These are phyloP conservation scores for Epichloe gansuensis DNA, from an alignment of 2,329 filamentous ascomycete species.

Conservation along the genomic window DNA sequence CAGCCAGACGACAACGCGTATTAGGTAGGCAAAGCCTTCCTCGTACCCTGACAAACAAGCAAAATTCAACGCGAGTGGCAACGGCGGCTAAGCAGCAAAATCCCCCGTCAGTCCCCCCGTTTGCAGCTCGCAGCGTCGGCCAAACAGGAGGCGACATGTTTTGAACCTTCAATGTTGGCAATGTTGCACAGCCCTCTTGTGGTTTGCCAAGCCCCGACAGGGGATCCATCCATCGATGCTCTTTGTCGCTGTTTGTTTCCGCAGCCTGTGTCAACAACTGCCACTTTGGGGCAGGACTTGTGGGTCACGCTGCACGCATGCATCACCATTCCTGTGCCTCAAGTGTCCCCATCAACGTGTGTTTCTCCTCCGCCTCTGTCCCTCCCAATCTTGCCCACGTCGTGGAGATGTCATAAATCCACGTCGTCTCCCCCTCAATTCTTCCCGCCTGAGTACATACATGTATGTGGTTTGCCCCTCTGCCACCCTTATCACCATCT, in stretches of 20 bases:
- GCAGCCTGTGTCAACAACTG: neutral
- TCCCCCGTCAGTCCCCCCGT: neutral
- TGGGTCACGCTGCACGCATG: neutral
- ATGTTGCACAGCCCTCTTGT: neutral
- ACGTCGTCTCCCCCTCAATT: neutral
- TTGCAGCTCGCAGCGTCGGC: neutral
- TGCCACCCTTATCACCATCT: neutral
- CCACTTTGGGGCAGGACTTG: conserved; percentile 5
- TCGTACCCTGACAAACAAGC: too few relatives aligned
- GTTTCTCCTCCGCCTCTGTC: neutral
- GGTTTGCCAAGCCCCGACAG: neutral
- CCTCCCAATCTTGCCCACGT: neutral
- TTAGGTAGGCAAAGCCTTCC: too few relatives aligned
- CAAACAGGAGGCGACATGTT: too few relatives aligned
- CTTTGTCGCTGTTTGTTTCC: too few relatives aligned
- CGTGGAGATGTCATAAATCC: neutral
- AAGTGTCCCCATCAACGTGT: neutral
- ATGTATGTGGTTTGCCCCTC: neutral
- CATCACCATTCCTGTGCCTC: neutral
- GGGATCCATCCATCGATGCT: neutral
- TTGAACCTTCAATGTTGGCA: too few relatives aligned
- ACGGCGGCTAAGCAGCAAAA: neutral
- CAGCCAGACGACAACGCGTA: too few relatives aligned
- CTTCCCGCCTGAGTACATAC: neutral
- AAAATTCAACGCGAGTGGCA: neutral